Evolutionary conservation across 805 yeast genomes (phyloP).

Genomic region (Ogataea saltuana): DNA sequence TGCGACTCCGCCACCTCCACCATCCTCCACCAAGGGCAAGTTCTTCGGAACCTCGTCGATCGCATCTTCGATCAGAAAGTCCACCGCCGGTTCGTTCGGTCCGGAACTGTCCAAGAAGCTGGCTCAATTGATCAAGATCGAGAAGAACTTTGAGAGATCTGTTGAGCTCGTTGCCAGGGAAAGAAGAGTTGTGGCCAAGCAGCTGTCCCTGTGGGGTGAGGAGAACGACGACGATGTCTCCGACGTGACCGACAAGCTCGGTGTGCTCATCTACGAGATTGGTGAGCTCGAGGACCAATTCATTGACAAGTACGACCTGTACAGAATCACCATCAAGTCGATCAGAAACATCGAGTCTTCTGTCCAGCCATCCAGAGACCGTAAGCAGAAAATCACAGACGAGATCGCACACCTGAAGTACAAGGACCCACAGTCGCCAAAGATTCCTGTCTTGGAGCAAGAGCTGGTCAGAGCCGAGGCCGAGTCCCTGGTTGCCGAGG

Average conservation of each 20-base stretch:
- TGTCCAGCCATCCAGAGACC: constrained; percentile 97
- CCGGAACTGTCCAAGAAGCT: constrained; percentile 94
- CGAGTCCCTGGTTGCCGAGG: constrained; percentile 98
- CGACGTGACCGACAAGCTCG: constrained; percentile 95
- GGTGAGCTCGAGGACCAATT: constrained; percentile 98
- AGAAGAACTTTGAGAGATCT: constrained; percentile 92
- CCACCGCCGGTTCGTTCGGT: constrained; percentile 88
- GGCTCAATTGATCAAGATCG: constrained; percentile 90
- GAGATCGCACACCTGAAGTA: constrained; percentile 97
- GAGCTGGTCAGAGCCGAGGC: constrained; percentile 99
- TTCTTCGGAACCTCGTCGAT: constrained; percentile 77
- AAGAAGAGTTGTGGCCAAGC: constrained; percentile 95
- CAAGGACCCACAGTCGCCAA: constrained; percentile 97
- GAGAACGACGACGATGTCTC: constrained; percentile 96
- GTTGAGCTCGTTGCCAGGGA: constrained; percentile 91
- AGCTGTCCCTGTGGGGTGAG: constrained; percentile 96
- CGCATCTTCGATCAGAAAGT: constrained; percentile 70
- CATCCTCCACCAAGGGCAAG: constrained; percentile 65
- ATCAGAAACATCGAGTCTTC: constrained; percentile 96
- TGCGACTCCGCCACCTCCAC: constrained; percentile 79
- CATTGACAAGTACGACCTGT: constrained; percentile 97
- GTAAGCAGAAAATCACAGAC: constrained; percentile 96
- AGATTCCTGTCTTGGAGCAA: constrained; percentile 93
- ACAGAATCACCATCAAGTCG: constrained; percentile 92
- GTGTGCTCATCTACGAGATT: constrained; percentile 91